Evolutionary conservation across 768 basidiomycete genomes (phyloP), one percentile per base, ranked within the genome.

Genomic region (Gelatoporia subvermispora): DNA sequence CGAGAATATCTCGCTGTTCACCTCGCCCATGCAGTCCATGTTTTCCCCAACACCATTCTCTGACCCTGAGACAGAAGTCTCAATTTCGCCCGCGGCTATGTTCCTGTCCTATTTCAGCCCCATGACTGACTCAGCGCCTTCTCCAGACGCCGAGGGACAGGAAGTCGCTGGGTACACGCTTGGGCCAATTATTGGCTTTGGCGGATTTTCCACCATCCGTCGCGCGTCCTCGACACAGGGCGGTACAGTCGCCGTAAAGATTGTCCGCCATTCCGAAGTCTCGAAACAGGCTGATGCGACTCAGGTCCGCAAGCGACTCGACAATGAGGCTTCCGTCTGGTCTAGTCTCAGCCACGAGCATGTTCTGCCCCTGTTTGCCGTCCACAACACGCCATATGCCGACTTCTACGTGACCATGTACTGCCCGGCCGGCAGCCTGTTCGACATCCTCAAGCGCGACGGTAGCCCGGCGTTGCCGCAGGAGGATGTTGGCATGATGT

Each of bases 371-470:
- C 79, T 95, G 38, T 90, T 93, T 63, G 72, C 79, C 37, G 68
- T 70, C 16, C 68, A 76, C 45, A 78, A 83, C 56, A 78, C 80
- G 0, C 52, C 74, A 37, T 77, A 78, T 50, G 81, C 85, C 44
- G 82, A 85, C 58, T 93, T 80, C 60, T 87, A 91, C 67, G 77
- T 94, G 68, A 94, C 84, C 24, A 77, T 90, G 3, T 79, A 78
- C 55, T 94, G 92, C 59, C 87, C 88, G 11, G 86, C 86, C 16
- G 91, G 92, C 8, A 88, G 87, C 3, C 77, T 96, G 38, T 86
- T 85, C 60, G 85, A 92, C 60, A 88, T 91, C 49, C 74, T 95
- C 47, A 80, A 82, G 62, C 72, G 84, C 34, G 84, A 83, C 41
- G 85, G 84, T 3, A 64, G 67, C 1, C 86, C 82, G 2, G 84